Percentiles rank a stretch among this genome's conserved stretches.
These are phyloP conservation scores for Termitomyces sp. DNA, from an alignment of 768 basidiomycete genomes.

Conservation along the genomic window DNA sequence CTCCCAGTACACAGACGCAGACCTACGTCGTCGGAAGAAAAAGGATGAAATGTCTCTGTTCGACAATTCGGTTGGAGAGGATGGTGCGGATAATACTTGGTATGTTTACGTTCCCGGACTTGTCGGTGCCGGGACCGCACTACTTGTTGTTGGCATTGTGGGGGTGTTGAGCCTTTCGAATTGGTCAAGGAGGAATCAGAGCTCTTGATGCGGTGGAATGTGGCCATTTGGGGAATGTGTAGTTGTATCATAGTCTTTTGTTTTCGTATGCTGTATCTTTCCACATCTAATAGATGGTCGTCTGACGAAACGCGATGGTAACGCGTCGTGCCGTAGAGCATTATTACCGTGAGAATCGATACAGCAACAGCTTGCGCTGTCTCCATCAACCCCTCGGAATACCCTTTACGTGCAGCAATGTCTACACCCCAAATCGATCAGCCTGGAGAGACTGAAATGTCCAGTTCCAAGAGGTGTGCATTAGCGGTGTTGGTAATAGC, in stretches of 20 bases:
- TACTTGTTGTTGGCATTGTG: slow-evolving; percentile 76
- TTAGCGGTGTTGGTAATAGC: background rate
- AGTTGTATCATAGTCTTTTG: slow-evolving; percentile 14
- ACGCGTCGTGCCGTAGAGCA: background rate
- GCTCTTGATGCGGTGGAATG: slow-evolving; percentile 36
- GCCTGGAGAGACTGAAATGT: background rate
- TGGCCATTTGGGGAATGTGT: background rate
- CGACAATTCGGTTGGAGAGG: slow-evolving; percentile 42
- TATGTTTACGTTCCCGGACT: slow-evolving; percentile 69
- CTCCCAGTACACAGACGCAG: slow-evolving; percentile 34
- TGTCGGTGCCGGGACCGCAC: slow-evolving; percentile 81
- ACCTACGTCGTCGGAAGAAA: slow-evolving; percentile 50
- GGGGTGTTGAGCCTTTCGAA: slow-evolving; percentile 75
- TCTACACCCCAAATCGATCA: background rate
- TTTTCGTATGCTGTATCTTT: slow-evolving; percentile 8
- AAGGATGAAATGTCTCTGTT: slow-evolving; percentile 54
- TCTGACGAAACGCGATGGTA: background rate
- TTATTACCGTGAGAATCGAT: background rate
- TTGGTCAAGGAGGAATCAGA: slow-evolving; percentile 66
- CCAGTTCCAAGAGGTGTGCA: slow-evolving; percentile 13
- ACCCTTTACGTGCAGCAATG: background rate
- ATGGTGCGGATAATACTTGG: slow-evolving; percentile 73
- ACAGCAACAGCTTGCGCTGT: background rate
- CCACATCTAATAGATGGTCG: slow-evolving; percentile 2
- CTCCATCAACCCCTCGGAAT: background rate